Evolutionary conservation across 164 flowering plant species (phyloP), one percentile per base, ranked within the genome.

Genomic region (Houttuynia cordata): DNA sequence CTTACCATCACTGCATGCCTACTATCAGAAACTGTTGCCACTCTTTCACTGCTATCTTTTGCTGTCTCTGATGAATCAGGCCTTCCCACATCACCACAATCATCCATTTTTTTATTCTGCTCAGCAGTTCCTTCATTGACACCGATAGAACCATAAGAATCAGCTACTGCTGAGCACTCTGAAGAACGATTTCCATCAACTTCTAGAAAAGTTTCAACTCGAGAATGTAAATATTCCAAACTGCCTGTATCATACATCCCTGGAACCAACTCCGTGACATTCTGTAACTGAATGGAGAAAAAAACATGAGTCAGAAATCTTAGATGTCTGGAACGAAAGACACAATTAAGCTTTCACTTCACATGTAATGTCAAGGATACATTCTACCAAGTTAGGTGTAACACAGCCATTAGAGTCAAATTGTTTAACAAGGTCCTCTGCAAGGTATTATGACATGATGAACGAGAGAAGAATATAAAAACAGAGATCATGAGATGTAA

Each of bases 271-370:
- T 81, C 79, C 54, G 64, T 56, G 50, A 84, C 68, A 22, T 77
- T 85, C 67, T 78, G 82, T 73, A 88, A 59, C 96, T 92, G 79
- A 61, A 70, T n/a, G 25, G 24, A 69, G 23, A 65, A 40, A 40
- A 40, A 10, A 40, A 41, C 10, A 40, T 6, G 42, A 6, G 10
- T 6, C 10, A 40, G 42, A 40, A 40, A 40, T 6, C 8, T 10
- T 6, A 40, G 6, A 6, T 10, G 42, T 7, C n/a, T 50, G 54
- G 25, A 50, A 56, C 20, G 20, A n/a, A 59, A 40, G 12, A 9
- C 51, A 37, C 30, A 19, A 41, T 6, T 40, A 10, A 40, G 42
- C 42, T 40, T 6, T 6, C 10, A 6, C 6, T 40, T 6, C 42
- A 40, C 10, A 6, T 40, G 8, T 40, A n/a, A n/a, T n/a, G n/a